Base-by-base conservation (phyloP, 2,329 filamentous ascomycete species). In the Basipetospora chlamydospora region DNA sequence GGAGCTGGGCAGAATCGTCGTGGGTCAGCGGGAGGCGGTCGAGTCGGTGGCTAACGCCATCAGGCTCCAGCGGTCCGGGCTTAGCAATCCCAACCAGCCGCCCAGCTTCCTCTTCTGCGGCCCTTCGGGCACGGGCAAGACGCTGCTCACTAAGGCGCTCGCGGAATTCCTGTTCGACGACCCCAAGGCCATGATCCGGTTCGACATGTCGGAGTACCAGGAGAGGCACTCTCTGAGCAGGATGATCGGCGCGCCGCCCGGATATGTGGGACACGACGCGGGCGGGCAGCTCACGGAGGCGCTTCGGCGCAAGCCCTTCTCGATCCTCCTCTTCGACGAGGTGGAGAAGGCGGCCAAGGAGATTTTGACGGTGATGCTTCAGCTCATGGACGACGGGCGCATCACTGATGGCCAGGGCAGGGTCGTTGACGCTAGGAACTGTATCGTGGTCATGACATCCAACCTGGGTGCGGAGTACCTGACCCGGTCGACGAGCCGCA, bases 161-260 rank as follows among this genome's bases (percentile, higher is more conserved):
- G 90, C 90, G 33, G 90, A 98, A 57, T 98, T 98, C 65, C 67
- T 98, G 20, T 98, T 98, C 63, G 90, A 98, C 54, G 90, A 98
- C 48, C 64, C 88, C 18, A 95, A 95, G 64, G 68, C 88, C 23
- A 96, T 98, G 90, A 94, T 98, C 49, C 81, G 90, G 26, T 93
- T 98, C 63, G 90, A 98, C 56, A 98, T 98, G 90, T 96, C 88
- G 5, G 90, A 98, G 59, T 98, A 98, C 58, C 92, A 98, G 59
- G 90, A 98, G 60, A 80, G 88, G 5, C 90, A 98, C 56, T 81
- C 88, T 1, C 73, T 98, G 11, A 93, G 85, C 55, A 77, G 90
- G 42, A 95, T 98, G 85, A 98, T 98, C 48, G 90, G 90, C 54
- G 87, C 90, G 15, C 90, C 90, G 15, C 90, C 90, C 4, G 90